A percentile compares a stretch with the other conserved stretches of the same genome.
phyloP scores from a whole-genome alignment of 805 yeast species.

The Metschnikowia proteae region DNA sequence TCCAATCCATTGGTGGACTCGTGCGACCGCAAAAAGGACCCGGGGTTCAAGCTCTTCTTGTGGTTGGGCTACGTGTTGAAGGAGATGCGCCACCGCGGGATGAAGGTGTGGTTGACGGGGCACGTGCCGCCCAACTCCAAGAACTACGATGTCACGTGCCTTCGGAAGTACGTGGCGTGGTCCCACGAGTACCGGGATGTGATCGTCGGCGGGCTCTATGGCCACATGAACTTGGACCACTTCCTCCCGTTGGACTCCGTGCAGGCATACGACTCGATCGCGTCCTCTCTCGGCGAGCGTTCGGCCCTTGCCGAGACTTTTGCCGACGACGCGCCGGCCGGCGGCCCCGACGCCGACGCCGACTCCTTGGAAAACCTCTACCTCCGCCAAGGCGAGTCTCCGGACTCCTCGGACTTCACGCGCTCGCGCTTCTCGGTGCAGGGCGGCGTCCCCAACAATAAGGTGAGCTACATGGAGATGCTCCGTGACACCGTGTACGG shows the following conservation, averaged over 20 bases:
- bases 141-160: conserved; percentile 70
- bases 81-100: conserved; percentile 65
- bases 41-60: conserved; percentile 71
- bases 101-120: conserved; percentile 85
- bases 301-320: background rate
- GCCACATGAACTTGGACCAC: conserved; percentile 90
- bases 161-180: conserved; percentile 76
- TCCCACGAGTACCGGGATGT: conserved; percentile 78
- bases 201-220: conserved; percentile 77
- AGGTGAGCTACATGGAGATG: conserved; percentile 57
- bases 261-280: conserved; percentile 57
- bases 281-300: conserved; percentile 6
- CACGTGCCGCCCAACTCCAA: conserved; percentile 86
- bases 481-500: conserved; percentile 55
- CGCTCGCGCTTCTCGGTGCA: conserved; percentile 20
- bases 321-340: no score
- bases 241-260: conserved; percentile 72
- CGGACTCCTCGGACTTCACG: background rate
- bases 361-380: conserved; percentile 12
- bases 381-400: conserved; percentile 5
- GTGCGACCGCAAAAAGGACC: conserved; percentile 68
- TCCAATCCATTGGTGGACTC: conserved; percentile 80
- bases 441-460: conserved; percentile 68
- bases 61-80: conserved; percentile 76
- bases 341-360: background rate